Evolutionary conservation across 768 basidiomycete species (phyloP).

Genomic region (Cubamyces lactineus): DNA sequence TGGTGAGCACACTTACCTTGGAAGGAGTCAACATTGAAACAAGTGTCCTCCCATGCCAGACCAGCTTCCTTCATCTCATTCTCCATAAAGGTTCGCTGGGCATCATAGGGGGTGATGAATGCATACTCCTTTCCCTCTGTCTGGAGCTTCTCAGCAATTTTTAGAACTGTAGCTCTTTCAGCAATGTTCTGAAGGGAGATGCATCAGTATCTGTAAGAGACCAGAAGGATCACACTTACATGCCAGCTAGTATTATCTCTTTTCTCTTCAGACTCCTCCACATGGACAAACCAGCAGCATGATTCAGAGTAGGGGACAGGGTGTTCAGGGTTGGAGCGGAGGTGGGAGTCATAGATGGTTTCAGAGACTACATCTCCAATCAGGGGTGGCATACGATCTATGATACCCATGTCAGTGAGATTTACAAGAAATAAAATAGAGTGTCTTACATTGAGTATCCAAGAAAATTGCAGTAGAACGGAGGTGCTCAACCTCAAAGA

Average conservation of each 20-base stretch:
- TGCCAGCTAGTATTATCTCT: conserved; percentile 42
- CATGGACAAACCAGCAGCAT: conserved; percentile 74
- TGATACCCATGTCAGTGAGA: conserved; percentile 11
- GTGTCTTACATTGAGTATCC: conserved; percentile 69
- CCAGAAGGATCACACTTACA: conserved; percentile 30
- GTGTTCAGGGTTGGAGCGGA: conserved; percentile 58
- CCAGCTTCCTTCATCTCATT: conserved; percentile 49
- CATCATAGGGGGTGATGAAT: conserved; percentile 84
- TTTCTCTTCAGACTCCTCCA: conserved; percentile 41
- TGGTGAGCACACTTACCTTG: conserved; percentile 55
- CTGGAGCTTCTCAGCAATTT: conserved; percentile 61
- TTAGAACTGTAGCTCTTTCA: conserved; percentile 60
- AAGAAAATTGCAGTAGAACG: conserved; percentile 53
- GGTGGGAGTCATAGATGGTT: conserved; percentile 62
- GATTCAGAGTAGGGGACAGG: conserved; percentile 44
- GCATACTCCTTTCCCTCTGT: conserved; percentile 51
- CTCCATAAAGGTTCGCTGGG: conserved; percentile 66
- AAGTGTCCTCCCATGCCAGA: conserved; percentile 66
- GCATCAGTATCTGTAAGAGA: neutral
- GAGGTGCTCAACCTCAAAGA: conserved; percentile 78
- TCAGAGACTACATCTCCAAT: conserved; percentile 75
- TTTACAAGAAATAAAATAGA: conserved; percentile 13
- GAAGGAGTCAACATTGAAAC: conserved; percentile 80
- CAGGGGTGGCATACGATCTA: conserved; percentile 85
- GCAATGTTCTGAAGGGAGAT: conserved; percentile 51